These are phyloP conservation scores for Martensiomyces pterosporus DNA, from an alignment of 192 early-diverging fungal genomes.

Conservation along the genomic window DNA sequence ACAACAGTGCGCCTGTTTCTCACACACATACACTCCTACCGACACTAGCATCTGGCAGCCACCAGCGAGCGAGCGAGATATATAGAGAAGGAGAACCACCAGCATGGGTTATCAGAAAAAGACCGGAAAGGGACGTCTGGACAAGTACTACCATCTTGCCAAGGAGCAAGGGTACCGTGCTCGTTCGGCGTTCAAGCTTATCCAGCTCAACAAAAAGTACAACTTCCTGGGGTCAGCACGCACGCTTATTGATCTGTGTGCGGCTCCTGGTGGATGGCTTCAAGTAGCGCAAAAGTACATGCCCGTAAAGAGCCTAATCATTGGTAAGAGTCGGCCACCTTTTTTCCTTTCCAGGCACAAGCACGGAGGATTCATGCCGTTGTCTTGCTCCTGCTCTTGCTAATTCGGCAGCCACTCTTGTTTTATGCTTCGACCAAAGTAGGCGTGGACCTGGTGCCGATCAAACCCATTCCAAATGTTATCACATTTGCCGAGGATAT, in stretches of 20 bases:
- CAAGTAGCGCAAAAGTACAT: slow-evolving; percentile 98
- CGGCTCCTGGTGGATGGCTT: slow-evolving; percentile 97
- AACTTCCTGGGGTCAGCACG: slow-evolving; percentile 88
- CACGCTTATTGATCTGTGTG: slow-evolving; percentile 93
- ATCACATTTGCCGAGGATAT: slow-evolving; percentile 98
- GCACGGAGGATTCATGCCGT: too few relatives aligned
- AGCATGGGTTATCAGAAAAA: slow-evolving; percentile 58
- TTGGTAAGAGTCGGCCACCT: too few relatives aligned
- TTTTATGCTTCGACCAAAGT: too few relatives aligned
- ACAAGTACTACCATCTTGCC: slow-evolving; percentile 99
- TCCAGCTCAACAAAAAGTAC: slow-evolving; percentile 99
- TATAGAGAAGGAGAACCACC: too few relatives aligned
- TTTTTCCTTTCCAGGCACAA: too few relatives aligned
- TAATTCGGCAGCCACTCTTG: too few relatives aligned
- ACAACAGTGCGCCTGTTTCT: too few relatives aligned
- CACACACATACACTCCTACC: too few relatives aligned
- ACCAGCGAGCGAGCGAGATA: too few relatives aligned
- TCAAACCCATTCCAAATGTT: slow-evolving; percentile 93
- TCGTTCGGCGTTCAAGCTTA: slow-evolving; percentile 98
- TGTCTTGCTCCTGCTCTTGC: too few relatives aligned
- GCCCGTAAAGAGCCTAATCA: slow-evolving; percentile 90
- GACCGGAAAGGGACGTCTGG: slow-evolving; percentile 87
- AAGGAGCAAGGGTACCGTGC: slow-evolving; percentile 99
- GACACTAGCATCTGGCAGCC: too few relatives aligned
- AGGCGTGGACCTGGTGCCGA: slow-evolving; percentile 86